phyloP scores from a whole-genome alignment of 192 early-diverging fungal genomes.

The Backusella circina region DNA sequence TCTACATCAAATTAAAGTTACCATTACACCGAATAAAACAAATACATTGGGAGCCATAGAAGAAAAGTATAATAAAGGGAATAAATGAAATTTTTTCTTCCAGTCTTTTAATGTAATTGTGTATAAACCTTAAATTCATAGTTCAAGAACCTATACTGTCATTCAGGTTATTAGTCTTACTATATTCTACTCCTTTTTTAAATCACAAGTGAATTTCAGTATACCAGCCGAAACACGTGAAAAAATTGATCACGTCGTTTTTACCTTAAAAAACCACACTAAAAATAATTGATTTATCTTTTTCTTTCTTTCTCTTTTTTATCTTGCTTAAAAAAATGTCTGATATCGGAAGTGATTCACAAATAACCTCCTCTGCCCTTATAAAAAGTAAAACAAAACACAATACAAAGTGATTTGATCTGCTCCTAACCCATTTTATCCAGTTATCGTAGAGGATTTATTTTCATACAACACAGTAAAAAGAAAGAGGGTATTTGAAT shows the following conservation, averaged over 20 bases:
- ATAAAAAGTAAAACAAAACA: conserved; percentile 1
- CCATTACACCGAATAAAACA: too few species aligned
- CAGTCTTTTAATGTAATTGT: too few species aligned
- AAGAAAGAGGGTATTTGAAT: conserved; percentile 51
- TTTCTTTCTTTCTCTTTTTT: neutral
- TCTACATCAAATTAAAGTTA: too few species aligned
- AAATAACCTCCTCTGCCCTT: conserved; percentile 12
- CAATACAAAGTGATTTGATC: neutral
- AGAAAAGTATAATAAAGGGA: too few species aligned
- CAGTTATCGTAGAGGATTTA: conserved; percentile 41
- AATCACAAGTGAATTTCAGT: neutral
- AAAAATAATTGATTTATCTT: neutral
- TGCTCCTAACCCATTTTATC: neutral
- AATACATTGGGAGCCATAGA: too few species aligned
- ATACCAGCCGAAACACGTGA: neutral
- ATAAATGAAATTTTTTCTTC: too few species aligned
- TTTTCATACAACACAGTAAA: conserved; percentile 46
- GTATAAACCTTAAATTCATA: too few species aligned
- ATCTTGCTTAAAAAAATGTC: conserved; percentile 12
- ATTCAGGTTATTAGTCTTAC: neutral
- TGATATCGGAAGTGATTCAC: conserved; percentile 18
- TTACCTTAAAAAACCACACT: neutral
- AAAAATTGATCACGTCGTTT: neutral
- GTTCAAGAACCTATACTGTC: neutral
- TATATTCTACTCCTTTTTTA: neutral